Evolutionary conservation across 1,284 basidiomycete species (phyloP).

Genomic region (Mycena sp.): DNA sequence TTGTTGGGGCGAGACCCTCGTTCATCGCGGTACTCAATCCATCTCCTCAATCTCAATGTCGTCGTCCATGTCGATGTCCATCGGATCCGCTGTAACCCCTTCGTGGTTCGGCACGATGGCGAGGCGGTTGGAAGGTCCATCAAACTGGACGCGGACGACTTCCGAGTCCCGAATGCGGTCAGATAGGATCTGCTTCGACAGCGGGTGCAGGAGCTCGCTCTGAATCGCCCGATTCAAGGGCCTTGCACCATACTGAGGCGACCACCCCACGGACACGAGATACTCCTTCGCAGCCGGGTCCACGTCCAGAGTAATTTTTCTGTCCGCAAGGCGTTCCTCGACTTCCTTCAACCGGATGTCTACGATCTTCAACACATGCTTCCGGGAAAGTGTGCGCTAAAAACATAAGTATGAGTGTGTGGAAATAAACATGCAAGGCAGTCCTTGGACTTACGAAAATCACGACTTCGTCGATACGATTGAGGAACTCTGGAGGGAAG

Average conservation of each 20-base stretch:
- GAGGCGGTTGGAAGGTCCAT: constrained; percentile 86
- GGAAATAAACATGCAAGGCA: neutral
- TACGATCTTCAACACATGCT: constrained; percentile 85
- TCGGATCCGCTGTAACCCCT: constrained; percentile 54
- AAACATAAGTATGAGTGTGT: constrained; percentile 26
- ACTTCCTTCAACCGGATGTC: constrained; percentile 82
- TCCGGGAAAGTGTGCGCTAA: constrained; percentile 81
- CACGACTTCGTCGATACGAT: constrained; percentile 90
- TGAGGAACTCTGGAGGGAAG: constrained; percentile 95
- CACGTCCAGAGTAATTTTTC: constrained; percentile 84
- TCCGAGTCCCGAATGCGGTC: constrained; percentile 89
- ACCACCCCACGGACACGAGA: constrained; percentile 88
- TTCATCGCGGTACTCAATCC: constrained; percentile 66
- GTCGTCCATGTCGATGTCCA: constrained; percentile 68
- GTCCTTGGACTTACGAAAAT: constrained; percentile 76
- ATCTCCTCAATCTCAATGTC: constrained; percentile 84
- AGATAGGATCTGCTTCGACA: constrained; percentile 89
- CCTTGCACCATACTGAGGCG: constrained; percentile 87
- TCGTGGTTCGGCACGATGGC: constrained; percentile 89
- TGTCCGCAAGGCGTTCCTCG: constrained; percentile 79
- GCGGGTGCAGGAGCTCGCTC: constrained; percentile 91
- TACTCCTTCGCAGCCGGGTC: constrained; percentile 85
- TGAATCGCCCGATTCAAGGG: constrained; percentile 95
- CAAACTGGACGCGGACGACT: constrained; percentile 80
- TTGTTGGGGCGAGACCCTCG: too few relatives aligned